Base-by-base conservation (phyloP, 2,329 filamentous ascomycete species). In the Talaromyces sp. region DNA sequence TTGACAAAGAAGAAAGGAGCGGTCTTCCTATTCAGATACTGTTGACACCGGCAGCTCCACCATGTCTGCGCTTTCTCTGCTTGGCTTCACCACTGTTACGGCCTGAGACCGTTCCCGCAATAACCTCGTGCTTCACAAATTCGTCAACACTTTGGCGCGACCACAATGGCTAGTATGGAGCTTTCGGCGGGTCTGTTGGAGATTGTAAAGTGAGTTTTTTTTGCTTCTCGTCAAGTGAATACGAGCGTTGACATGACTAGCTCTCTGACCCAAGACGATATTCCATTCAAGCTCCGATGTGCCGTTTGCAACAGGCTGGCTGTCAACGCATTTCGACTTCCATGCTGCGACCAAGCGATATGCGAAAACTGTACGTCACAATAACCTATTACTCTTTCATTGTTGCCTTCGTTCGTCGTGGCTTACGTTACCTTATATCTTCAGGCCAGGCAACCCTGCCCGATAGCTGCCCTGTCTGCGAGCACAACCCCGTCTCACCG, bases 211-310 rank as follows among this genome's bases (percentile, higher is more conserved):
- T 78, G 65, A 28, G 71, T 63, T 1, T 1, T n/a, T 19, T 19
- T 2, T 19, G 8, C 15, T 3, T 11, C 13, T 53, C 4, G 32
- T 17, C 2, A 13, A 13, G 13, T 2, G 15, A 27, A 19, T 57
- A 11, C 52, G 55, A 27, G 56, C 19, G 10, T 25, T 47, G n/a
- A 47, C 22, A 4, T 11, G 19, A 28, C 8, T 27, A 96, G 92
- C 74, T 88, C 90, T 56, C 82, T 96, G 63, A 81, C 86, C 22
- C 85, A 89, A 66, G 91, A 93, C 69, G 91, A 95, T 65, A 92
- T 97, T 62, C 95, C 95, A n/a, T 92, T 93, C 71, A 97, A 96
- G 82, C 84, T 99, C 65, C 90, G 93, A 77, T 99, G 95, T 81
- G 92, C 92, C 58, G 91, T 92, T 68, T 99, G 95, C 78, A 95